phyloP scores from a whole-genome alignment of 2,329 filamentous ascomycete genomes.

The Diaporthe sp. region DNA sequence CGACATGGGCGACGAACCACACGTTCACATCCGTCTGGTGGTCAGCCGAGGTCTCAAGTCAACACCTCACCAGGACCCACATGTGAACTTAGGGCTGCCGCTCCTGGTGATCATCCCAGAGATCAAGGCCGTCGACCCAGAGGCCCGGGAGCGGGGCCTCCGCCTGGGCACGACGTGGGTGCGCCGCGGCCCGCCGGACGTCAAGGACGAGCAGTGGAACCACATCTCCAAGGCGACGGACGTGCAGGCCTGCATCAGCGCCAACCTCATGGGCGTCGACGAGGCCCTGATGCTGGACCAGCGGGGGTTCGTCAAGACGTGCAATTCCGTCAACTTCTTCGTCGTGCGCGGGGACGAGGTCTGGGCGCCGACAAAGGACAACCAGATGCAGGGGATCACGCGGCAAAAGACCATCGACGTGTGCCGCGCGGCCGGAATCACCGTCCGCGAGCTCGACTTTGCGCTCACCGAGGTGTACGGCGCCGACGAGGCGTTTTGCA shows the following conservation, averaged over 20 bases:
- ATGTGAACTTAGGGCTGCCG: neutral
- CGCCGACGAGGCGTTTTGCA: constrained; percentile 10
- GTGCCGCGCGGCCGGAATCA: neutral
- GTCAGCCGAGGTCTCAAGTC: constrained; percentile 10
- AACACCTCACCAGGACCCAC: neutral
- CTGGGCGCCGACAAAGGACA: constrained; percentile 10
- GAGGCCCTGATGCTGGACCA: constrained; percentile 7
- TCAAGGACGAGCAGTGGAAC: constrained; percentile 22
- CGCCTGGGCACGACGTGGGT: constrained; percentile 12
- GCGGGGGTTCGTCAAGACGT: neutral
- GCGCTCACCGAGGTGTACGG: neutral
- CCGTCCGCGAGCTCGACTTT: neutral
- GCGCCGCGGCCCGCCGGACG: neutral
- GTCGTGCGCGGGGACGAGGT: constrained; percentile 6
- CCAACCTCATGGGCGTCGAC: constrained; percentile 9
- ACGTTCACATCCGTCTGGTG: constrained; percentile 14
- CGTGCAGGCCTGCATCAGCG: constrained; percentile 16
- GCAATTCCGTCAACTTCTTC: constrained; percentile 6
- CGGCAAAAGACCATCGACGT: neutral
- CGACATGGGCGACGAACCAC: constrained; percentile 10
- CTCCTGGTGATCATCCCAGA: constrained; percentile 3
- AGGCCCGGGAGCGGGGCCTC: neutral
- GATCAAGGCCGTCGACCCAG: constrained; percentile 19
- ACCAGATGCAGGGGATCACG: constrained; percentile 4
- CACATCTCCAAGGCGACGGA: constrained; percentile 5